These are phyloP conservation scores for Amylostereum chailletii DNA, from an alignment of 1,284 basidiomycete species.

Conservation along the genomic window DNA sequence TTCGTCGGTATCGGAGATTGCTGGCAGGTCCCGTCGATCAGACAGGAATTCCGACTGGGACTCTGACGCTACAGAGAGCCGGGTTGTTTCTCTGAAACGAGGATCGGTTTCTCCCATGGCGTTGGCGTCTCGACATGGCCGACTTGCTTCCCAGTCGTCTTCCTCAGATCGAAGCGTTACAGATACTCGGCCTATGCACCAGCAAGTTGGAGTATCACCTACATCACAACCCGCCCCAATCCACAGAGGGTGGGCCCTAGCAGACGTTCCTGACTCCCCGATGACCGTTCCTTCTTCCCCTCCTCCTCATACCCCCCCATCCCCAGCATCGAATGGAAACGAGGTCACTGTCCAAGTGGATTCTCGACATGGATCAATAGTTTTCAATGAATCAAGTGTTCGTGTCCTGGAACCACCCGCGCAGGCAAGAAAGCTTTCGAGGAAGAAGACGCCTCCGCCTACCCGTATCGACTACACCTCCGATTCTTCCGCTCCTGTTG, in stretches of 20 bases:
- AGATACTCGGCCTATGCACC: neutral
- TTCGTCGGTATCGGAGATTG: conserved; percentile 48
- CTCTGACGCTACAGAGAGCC: conserved; percentile 43
- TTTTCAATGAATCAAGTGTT: conserved; percentile 25
- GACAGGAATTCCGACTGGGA: conserved; percentile 39
- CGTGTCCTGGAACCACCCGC: conserved; percentile 21
- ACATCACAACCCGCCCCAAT: conserved; percentile 9
- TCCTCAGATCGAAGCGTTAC: neutral
- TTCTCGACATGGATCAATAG: conserved; percentile 27
- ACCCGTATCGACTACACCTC: conserved; percentile 29
- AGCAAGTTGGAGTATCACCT: no score
- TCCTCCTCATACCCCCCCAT: conserved; percentile 30
- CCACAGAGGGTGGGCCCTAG: conserved; percentile 23
- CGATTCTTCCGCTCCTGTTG: conserved; percentile 34
- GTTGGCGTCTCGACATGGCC: conserved; percentile 31
- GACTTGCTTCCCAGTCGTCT: conserved; percentile 5
- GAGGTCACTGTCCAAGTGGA: conserved; percentile 19
- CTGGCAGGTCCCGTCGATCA: conserved; percentile 10
- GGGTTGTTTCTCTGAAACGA: conserved; percentile 56
- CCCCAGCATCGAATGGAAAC: conserved; percentile 12
- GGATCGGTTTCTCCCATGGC: conserved; percentile 66
- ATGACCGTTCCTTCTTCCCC: conserved; percentile 32
- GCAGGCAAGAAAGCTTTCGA: conserved; percentile 19
- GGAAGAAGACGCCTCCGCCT: conserved; percentile 31
- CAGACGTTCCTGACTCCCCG: conserved; percentile 31